A percentile compares a stretch with the other conserved stretches of the same genome.
phyloP scores from a whole-genome alignment of 2,329 filamentous ascomycete species.

The Aspergillus oerlinghausenensis region DNA sequence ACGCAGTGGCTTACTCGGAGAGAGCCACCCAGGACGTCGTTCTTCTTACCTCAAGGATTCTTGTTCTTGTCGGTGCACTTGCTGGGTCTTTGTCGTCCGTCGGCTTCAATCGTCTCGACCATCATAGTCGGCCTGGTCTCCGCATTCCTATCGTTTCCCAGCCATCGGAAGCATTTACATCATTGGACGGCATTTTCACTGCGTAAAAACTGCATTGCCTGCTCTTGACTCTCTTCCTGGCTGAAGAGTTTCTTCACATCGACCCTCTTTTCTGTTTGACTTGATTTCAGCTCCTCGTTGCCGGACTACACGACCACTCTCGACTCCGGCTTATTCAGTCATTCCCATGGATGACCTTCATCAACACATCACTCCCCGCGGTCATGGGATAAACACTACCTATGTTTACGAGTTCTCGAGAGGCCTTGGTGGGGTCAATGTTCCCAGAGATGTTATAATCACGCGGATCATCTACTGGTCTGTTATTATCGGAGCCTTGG shows the following conservation, averaged over 20 bases:
- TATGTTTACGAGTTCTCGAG: constrained; percentile 40
- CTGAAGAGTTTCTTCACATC: neutral
- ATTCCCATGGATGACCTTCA: constrained; percentile 26
- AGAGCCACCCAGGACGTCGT: neutral
- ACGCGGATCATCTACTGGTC: constrained; percentile 38
- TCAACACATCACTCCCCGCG: constrained; percentile 21
- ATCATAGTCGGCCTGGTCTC: neutral
- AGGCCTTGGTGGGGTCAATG: constrained; percentile 36
- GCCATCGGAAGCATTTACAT: constrained; percentile 14
- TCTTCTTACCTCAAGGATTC: neutral
- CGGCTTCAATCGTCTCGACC: neutral
- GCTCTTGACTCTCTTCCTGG: neutral
- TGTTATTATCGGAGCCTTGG: constrained; percentile 29
- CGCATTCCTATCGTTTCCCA: constrained; percentile 22
- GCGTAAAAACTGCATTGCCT: constrained; percentile 3
- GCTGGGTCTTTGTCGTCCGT: neutral
- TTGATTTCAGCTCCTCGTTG: neutral
- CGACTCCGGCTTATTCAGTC: constrained; percentile 2
- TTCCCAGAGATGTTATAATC: constrained; percentile 36
- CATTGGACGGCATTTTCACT: constrained; percentile 6
- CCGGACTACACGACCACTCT: constrained; percentile 2
- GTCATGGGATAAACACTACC: constrained; percentile 30
- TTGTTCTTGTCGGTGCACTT: neutral
- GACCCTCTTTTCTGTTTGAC: neutral
- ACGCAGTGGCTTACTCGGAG: neutral